Evolutionary conservation across 2,329 filamentous ascomycete genomes (phyloP).

Genomic region (Penicillium crustosum): DNA sequence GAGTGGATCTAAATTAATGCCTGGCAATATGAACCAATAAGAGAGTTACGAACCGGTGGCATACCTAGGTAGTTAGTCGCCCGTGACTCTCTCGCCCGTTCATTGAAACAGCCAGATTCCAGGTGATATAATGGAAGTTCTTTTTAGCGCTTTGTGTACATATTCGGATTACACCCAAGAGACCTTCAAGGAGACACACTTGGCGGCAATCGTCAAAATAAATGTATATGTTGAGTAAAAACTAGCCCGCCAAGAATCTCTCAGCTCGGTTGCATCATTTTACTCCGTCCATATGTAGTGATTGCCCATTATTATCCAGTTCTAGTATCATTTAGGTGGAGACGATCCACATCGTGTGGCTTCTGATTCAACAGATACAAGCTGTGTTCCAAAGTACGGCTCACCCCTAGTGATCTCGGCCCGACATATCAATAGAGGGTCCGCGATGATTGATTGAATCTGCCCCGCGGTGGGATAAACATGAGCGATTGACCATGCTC

Average conservation of each 20-base stretch:
- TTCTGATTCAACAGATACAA: conserved; percentile 13
- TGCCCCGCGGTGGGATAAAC: conserved; percentile 25
- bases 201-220: too few relatives aligned
- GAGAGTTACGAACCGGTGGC: too few relatives aligned
- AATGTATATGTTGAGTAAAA: background rate
- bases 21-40: too few relatives aligned
- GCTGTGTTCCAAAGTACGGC: conserved; percentile 4
- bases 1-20: too few relatives aligned
- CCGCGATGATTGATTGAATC: conserved; percentile 20
- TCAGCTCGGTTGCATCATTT: conserved; percentile 11
- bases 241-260: background rate
- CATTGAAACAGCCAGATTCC: too few relatives aligned
- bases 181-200: too few relatives aligned
- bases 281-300: background rate
- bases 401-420: background rate
- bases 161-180: too few relatives aligned
- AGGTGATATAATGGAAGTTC: too few relatives aligned
- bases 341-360: conserved; percentile 21
- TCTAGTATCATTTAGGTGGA: conserved; percentile 20
- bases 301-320: too few relatives aligned
- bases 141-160: too few relatives aligned
- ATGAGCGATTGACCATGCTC: conserved; percentile 13
- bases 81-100: too few relatives aligned
- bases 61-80: too few relatives aligned
- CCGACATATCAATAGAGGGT: conserved; percentile 8